Conservation (phyloP, 257 asterid species). For the Gentiana dahurica region DNA sequence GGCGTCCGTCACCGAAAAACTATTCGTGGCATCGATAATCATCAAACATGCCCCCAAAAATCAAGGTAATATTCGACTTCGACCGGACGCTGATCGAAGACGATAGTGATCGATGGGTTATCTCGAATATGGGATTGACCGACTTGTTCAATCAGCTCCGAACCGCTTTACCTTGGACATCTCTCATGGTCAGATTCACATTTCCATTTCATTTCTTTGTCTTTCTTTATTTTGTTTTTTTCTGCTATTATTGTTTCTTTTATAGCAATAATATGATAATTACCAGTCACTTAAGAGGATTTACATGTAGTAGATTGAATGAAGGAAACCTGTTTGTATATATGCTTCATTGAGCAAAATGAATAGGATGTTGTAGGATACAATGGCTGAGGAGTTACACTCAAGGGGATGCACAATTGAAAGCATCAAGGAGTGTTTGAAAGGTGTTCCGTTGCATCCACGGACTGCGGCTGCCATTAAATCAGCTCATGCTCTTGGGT, state of each 20-base stretch:
- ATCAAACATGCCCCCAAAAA: conserved; percentile 27
- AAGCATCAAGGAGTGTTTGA: conserved; percentile 57
- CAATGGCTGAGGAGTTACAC: conserved; percentile 62
- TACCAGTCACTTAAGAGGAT: no score
- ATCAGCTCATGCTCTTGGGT: conserved; percentile 67
- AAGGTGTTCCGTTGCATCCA: conserved; percentile 50
- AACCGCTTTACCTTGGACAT: conserved; percentile 60
- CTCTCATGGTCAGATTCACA: conserved; percentile 55
- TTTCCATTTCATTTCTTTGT: not conserved
- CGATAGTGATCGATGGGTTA: conserved; percentile 76
- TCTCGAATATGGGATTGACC: conserved; percentile 50
- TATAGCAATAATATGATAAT: no score
- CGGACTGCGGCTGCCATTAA: conserved; percentile 32
- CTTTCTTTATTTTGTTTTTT: no score
- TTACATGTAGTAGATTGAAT: no score
- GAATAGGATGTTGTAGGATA: conserved; percentile 34
- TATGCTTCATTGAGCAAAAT: no score
- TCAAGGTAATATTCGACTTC: conserved; percentile 51
- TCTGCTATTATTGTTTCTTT: no score
- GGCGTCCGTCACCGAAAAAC: not conserved
- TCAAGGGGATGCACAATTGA: conserved; percentile 44
- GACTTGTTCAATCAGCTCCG: conserved; percentile 51
- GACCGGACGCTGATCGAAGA: conserved; percentile 70
- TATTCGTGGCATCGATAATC: conserved; percentile 4
- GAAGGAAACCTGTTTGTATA: no score